phyloP scores from a whole-genome alignment of 1,284 basidiomycete species.

The Takashimella tepidaria region DNA sequence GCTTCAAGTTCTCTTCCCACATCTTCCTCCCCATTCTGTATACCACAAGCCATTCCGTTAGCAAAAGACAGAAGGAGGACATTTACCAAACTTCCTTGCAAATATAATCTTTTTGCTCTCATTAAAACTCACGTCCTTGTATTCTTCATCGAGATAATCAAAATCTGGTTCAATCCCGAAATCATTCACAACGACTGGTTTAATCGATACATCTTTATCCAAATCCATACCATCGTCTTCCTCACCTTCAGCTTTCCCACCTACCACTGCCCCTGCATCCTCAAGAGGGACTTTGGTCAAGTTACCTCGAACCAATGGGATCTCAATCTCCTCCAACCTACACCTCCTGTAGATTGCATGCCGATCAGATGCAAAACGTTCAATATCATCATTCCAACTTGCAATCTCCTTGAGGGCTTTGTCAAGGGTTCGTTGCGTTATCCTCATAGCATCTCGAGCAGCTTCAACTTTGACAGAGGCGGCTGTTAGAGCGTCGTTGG shows the following conservation, averaged over 20 bases:
- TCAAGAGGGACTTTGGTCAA: conserved; percentile 80
- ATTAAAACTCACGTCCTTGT: conserved; percentile 62
- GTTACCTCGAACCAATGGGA: conserved; percentile 70
- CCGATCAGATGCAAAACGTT: conserved; percentile 78
- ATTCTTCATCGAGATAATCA: conserved; percentile 70
- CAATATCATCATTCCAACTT: conserved; percentile 86
- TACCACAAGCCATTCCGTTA: no score
- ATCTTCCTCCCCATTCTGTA: conserved; percentile 62
- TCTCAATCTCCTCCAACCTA: conserved; percentile 82
- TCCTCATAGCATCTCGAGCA: conserved; percentile 64
- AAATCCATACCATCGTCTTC: conserved; percentile 75
- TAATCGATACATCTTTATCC: conserved; percentile 70
- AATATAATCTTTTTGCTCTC: background rate
- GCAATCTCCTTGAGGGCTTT: conserved; percentile 86
- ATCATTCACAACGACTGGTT: conserved; percentile 65
- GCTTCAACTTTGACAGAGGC: conserved; percentile 57
- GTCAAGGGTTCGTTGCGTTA: conserved; percentile 72
- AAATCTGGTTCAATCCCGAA: conserved; percentile 93
- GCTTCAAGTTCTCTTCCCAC: conserved; percentile 69
- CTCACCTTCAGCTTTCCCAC: conserved; percentile 39
- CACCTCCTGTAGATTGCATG: conserved; percentile 85
- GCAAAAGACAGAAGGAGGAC: no score
- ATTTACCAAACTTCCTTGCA: background rate
- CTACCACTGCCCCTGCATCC: conserved; percentile 67
- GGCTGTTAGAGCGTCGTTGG: conserved; percentile 52